Base-by-base conservation (phyloP, 2,329 filamentous ascomycete species). In the Penicillium sp. region DNA sequence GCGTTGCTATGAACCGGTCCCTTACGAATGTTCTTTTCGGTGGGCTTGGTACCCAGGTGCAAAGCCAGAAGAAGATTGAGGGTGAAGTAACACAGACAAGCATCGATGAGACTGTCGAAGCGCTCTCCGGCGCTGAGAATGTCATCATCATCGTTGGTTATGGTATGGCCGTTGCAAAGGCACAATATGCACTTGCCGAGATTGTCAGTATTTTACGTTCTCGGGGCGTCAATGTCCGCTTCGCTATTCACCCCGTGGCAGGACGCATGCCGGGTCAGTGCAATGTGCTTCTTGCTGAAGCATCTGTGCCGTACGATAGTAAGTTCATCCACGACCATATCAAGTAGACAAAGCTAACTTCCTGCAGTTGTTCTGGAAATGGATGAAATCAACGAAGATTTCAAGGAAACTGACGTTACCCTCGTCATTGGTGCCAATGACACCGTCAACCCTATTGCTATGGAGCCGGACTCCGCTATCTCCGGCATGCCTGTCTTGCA, bases 371-470 rank as follows among this genome's bases (percentile, higher is more conserved):
- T 96, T 27, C 82, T 96, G 46, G 91, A 96, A 76, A 96, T 96
- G 91, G 92, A 96, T 66, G 92, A 96, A 79, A 96, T 96, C 77
- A 96, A 96, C 73, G 91, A 96, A 61, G 91, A 96, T 68, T 96
- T 96, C 72, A 75, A 82, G 7, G 89, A 95, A 27, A 96, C 92
- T 0, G 92, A 96, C 67, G 80, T 96, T 10, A 92, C 90, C 0
- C 84, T 96, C 3, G 91, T 96, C 0, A 96, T 96, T 68, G 92
- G 92, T 3, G 92, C 92, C 9, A 96, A 96, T 66, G 92, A 96
- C 67, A 96, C 92, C 0, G 92, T 96, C 37, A 96, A 96, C 68
- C 92, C 92, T 0, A 93, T 93, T 66, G 91, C 92, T 0, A 77
- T 96, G 62, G 90, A 96, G 71, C 87, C 89, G 5, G 90, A 90